Evolutionary conservation across 768 basidiomycete species (phyloP).

Genomic region (Arthromyces matolae): DNA sequence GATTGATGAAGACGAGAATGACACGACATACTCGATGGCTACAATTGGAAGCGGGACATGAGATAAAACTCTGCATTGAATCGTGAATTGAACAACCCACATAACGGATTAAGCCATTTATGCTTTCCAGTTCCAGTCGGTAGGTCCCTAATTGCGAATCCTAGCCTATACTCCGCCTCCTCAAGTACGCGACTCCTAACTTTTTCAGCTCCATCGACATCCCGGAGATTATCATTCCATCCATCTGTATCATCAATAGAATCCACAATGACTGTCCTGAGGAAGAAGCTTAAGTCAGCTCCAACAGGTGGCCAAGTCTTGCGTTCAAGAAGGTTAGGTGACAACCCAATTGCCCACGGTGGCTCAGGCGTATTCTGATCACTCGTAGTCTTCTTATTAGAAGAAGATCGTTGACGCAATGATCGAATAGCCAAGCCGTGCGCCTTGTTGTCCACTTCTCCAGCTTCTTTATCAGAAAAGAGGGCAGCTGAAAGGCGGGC

Average conservation of each 20-base stretch:
- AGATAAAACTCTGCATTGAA: neutral
- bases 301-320: slow-evolving; percentile 87
- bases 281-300: slow-evolving; percentile 76
- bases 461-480: slow-evolving; percentile 70
- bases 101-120: slow-evolving; percentile 78
- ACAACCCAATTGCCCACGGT: slow-evolving; percentile 69
- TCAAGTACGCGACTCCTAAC: slow-evolving; percentile 30
- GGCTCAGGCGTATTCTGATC: slow-evolving; percentile 20
- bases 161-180: slow-evolving; percentile 75
- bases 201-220: slow-evolving; percentile 17
- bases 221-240: slow-evolving; percentile 10
- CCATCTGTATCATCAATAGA: slow-evolving; percentile 54
- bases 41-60: slow-evolving; percentile 3
- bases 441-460: slow-evolving; percentile 32
- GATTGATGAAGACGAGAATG: neutral
- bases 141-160: slow-evolving; percentile 80
- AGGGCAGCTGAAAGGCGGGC: slow-evolving; percentile 64
- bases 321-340: slow-evolving; percentile 65
- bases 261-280: slow-evolving; percentile 83
- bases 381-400: slow-evolving; percentile 20
- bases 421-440: slow-evolving; percentile 33
- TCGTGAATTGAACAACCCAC: slow-evolving; percentile 42
- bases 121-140: slow-evolving; percentile 60
- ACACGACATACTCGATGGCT: slow-evolving; percentile 47
- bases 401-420: slow-evolving; percentile 26